Evolutionary conservation across 257 asterid genomes (phyloP), one percentile per base, ranked within the genome.

Genomic region (Ballota nigra): DNA sequence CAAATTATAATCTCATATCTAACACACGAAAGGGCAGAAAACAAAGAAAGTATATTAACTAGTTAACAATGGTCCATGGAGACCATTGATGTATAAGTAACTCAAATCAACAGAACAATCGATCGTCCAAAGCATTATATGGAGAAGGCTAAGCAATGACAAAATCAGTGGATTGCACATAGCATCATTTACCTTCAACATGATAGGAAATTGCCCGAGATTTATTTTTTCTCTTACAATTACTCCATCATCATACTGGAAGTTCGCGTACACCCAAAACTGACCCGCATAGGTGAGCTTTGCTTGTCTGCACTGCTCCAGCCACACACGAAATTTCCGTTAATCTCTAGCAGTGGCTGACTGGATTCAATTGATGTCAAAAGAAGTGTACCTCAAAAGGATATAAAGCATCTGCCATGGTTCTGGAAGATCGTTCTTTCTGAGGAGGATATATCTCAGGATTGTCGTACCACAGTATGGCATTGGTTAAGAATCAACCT

Each of bases 291-390:
- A 95, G 5, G 97, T 63, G 67, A 86, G 79, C 83, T 88, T 95
- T 77, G 98, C 99, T 82, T 89, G 98, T 76, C 99, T 86, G 80
- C 98, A 95, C 99, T 95, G 98, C 75, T 84, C 81, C 66, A 74
- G 20, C 34, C 53, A 73, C 68, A 69, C 64, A 59, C 19, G 57
- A 7, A 41, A 47, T 13, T 7, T 40, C 19, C 65, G 56, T 80
- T 47, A 74, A 2, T 68, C 36, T 73, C 68, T 58, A 10, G 55
- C 55, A 36, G 18, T 31, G 15, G 47, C 29, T 16, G 71, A 74
- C 53, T 76, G 20, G 31, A 65, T n/a, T 31, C 9, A 81, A 53
- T 16, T 45, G 60, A 60, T 47, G 47, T 29, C 77, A 63, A 18
- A 53, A 66, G 40, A 57, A 22, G 26, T 38, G 58, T 85, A 88